Base-by-base conservation (phyloP, 805 yeast species). In the Metschnikowia arizonensis region DNA sequence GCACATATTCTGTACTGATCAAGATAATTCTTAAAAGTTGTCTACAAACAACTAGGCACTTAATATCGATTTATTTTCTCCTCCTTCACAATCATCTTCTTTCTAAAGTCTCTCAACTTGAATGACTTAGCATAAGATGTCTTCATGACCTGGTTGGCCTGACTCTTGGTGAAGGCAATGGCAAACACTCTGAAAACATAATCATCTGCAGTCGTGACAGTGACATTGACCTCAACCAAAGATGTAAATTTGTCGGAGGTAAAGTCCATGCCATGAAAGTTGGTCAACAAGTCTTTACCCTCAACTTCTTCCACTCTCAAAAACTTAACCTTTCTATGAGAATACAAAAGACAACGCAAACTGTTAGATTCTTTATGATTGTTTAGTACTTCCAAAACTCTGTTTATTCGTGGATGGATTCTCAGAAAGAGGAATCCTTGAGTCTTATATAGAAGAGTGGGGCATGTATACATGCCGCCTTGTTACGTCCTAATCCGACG, bases 191-290 rank as follows among this genome's bases (percentile, higher is more conserved):
- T 88, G 72, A 91, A 80, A 66, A 87, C 88, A 86, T 90, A 90
- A 75, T 91, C 98, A 71, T 90, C 98, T 59, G 96, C 72, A 68
- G 98, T 90, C 85, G 91, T 90, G 69, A 89, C 97, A 62, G 98
- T 89, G 64, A 90, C 97, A 73, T 88, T 88, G 68, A 96, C 95
- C 82, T 90, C 98, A 63, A 90, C 95, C 75, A 91, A 81, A 48
- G 97, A 90, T 80, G 95, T 88, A 72, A 91, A 80, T 82, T 91
- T 91, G 81, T 90, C 97, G 60, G 95, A 80, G 68, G 98, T 90
- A 85, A 91, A 90, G 81, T 89, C 95, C 76, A 91, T 76, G 69
- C 98, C 98, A 82, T 90, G 97, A 93, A 91, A 91, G 95, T 91
- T 91, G 81, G 98, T 90, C 73, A 90, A 82, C 69, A 90, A 82